Percentiles rank a stretch among this genome's conserved stretches.
phyloP scores from a whole-genome alignment of 768 basidiomycete species.

The Suillus brevipes region DNA sequence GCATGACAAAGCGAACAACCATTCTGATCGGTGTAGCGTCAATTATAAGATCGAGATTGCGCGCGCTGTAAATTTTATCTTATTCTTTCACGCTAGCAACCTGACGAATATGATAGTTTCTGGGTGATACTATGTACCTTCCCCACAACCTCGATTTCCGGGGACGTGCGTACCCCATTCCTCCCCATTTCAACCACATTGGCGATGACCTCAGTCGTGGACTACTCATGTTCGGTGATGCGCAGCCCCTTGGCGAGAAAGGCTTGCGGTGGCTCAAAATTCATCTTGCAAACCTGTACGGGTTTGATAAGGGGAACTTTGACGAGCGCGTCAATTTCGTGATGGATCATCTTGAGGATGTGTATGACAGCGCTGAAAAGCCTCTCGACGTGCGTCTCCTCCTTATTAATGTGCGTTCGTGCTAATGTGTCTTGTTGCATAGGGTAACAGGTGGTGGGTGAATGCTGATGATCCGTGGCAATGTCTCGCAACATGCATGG shows the following conservation, averaged over 20 bases:
- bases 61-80: slow-evolving; percentile 61
- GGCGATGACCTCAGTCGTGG: slow-evolving; percentile 93
- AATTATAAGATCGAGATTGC: slow-evolving; percentile 99
- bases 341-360: slow-evolving; percentile 67
- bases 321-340: slow-evolving; percentile 87
- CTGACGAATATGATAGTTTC: slow-evolving; percentile 52
- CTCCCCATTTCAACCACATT: slow-evolving; percentile 93
- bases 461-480: slow-evolving; percentile 97
- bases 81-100: slow-evolving; percentile 1
- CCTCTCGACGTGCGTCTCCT: slow-evolving; percentile 63
- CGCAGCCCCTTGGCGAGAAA: slow-evolving; percentile 75
- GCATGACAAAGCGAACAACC: slow-evolving; percentile 73
- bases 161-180: slow-evolving; percentile 95
- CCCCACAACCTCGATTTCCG: slow-evolving; percentile 98
- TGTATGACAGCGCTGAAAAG: slow-evolving; percentile 79
- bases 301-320: slow-evolving; percentile 93
- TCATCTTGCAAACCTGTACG: slow-evolving; percentile 89
- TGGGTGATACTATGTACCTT: slow-evolving; percentile 85
- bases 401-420: slow-evolving; percentile 2
- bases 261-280: slow-evolving; percentile 96
- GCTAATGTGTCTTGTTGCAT: slow-evolving; percentile 6
- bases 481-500: slow-evolving; percentile 89
- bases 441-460: slow-evolving; percentile 87
- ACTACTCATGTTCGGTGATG: slow-evolving; percentile 78
- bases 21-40: slow-evolving; percentile 87